These are phyloP conservation scores for Zygosaccharomyces pseudorouxii DNA, from an alignment of 805 yeast species.

Conservation along the genomic window DNA sequence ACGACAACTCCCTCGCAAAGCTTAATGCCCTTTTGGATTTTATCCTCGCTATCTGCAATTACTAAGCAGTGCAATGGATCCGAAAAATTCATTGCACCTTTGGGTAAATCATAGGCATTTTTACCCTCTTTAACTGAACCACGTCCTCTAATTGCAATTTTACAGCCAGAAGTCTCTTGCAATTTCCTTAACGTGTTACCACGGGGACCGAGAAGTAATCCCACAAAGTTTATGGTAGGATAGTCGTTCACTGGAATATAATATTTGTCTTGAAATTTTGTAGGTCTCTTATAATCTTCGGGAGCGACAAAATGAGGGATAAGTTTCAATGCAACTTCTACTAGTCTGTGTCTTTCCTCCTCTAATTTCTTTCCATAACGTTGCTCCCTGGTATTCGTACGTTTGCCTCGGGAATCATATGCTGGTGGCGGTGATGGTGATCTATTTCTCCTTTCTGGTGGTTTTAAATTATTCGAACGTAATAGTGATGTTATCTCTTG, in stretches of 20 bases:
- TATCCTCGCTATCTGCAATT: slow-evolving; percentile 75
- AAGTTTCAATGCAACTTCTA: slow-evolving; percentile 65
- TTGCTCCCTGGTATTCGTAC: slow-evolving; percentile 78
- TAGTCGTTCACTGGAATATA: slow-evolving; percentile 80
- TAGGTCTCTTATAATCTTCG: slow-evolving; percentile 63
- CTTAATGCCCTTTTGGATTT: slow-evolving; percentile 67
- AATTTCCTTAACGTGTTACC: slow-evolving; percentile 81
- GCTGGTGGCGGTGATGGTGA: slow-evolving; percentile 92
- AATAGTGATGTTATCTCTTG: slow-evolving; percentile 71
- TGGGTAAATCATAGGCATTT: slow-evolving; percentile 44
- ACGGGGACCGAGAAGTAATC: slow-evolving; percentile 88
- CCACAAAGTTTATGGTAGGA: slow-evolving; percentile 91
- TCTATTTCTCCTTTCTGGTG: slow-evolving; percentile 44
- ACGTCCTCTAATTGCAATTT: slow-evolving; percentile 85
- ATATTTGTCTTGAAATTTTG: slow-evolving; percentile 72
- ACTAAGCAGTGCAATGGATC: slow-evolving; percentile 89
- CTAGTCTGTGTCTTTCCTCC: slow-evolving; percentile 71
- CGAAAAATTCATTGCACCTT: slow-evolving; percentile 51
- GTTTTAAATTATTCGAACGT: slow-evolving; percentile 46
- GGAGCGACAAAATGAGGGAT: slow-evolving; percentile 83
- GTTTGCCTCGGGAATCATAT: slow-evolving; percentile 76
- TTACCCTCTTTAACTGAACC: slow-evolving; percentile 96
- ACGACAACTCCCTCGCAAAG: slow-evolving; percentile 72
- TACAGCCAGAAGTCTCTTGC: slow-evolving; percentile 84
- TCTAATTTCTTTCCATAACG: slow-evolving; percentile 60